phyloP scores from a whole-genome alignment of 257 asterid genomes.

The Leptodermis oblonga region DNA sequence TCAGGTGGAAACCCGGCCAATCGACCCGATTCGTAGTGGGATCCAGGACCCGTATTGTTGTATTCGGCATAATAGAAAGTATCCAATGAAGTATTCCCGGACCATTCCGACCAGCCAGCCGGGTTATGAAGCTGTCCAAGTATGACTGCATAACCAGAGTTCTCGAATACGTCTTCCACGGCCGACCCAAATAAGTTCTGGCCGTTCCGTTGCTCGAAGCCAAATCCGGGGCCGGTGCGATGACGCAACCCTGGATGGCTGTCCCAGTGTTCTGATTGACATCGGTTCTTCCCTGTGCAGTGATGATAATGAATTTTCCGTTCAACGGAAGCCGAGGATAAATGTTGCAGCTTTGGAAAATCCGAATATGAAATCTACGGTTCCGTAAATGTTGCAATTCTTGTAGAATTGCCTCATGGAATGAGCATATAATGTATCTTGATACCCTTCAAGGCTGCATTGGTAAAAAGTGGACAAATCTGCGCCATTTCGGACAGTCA shows the following conservation, averaged over 20 bases:
- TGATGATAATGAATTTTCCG: conserved; percentile 52
- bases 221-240: conserved; percentile 42
- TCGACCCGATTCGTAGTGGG: conserved; percentile 42
- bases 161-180: conserved; percentile 65
- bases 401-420: conserved; percentile 65
- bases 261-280: conserved; percentile 72
- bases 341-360: conserved; percentile 53
- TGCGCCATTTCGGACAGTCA: conserved; percentile 58
- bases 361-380: conserved; percentile 73
- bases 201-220: conserved; percentile 14
- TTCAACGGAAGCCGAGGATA: conserved; percentile 48
- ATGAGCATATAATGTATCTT: conserved; percentile 62
- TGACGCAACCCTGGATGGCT: conserved; percentile 46
- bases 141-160: conserved; percentile 50
- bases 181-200: conserved; percentile 56
- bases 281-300: conserved; percentile 69
- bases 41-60: conserved; percentile 49
- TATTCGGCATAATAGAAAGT: conserved; percentile 68
- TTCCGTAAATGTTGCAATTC: conserved; percentile 58
- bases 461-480: conserved; percentile 59
- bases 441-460: conserved; percentile 71
- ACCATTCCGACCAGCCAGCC: conserved; percentile 55
- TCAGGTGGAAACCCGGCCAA: conserved; percentile 54
- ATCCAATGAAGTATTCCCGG: conserved; percentile 45
- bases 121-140: conserved; percentile 40